Evolutionary conservation across 2,329 filamentous ascomycete species (phyloP), one percentile per base, ranked within the genome.

Genomic region (Ophiostoma himal-ulmi): DNA sequence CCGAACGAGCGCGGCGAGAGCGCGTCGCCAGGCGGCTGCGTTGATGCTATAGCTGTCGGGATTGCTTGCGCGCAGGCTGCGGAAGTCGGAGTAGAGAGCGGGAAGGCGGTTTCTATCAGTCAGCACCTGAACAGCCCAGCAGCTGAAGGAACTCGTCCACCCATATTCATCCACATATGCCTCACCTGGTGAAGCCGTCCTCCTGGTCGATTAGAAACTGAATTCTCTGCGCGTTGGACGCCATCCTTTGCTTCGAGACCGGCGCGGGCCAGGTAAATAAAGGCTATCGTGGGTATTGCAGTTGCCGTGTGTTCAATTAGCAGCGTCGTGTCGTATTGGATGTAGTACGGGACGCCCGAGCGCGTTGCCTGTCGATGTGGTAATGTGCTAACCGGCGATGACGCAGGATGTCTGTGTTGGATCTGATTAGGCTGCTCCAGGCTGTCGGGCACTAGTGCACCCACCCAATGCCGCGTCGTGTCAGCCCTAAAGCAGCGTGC

Each of bases 21-120:
- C 79, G 13, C 74, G 75, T 48, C 78, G 77, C 79, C 79, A 80
- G 54, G 78, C 78, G 7, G 77, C 78, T 7, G 79, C 71, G 70
- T 80, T 80, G 71, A 78, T 78, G 37, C 74, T 66, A 70, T 76
- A 71, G 71, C 74, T 68, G 67, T 75, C 73, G 13, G 75, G 72
- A 69, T 78, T 75, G 70, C 73, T 73, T 34, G 74, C 67, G 36
- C 73, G 73, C 64, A 76, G 73, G 73, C 74, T 72, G 67, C 74
- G 74, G 71, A 76, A 76, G 72, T 76, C 75, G 17, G 76, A 76
- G 71, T 76, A 76, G 39, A 77, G 74, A 10, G 75, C 74, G 11
- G 73, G 74, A 17, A 74, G 69, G n/a, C 76, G 75, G 52, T 74
- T 54, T 36, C 52, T 14, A 20, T 11, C 34, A 37, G 60, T 64